Percentiles rank a stretch among this genome's conserved stretches.
Conservation (phyloP, 129 eudicot genomes). For the Tagetes patula region DNA sequence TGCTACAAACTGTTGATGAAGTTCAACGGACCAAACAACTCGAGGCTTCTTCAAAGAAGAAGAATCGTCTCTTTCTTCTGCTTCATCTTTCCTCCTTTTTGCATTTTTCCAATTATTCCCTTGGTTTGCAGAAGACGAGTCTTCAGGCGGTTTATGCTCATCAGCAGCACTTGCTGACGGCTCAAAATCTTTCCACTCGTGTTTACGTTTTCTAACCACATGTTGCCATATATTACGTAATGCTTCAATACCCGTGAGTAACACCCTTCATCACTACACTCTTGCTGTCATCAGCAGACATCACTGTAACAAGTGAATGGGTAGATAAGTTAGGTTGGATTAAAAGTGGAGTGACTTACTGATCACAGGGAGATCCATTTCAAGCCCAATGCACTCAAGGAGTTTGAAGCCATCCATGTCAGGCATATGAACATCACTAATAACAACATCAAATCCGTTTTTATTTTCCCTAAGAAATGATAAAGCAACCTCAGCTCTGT, state of each 20-base stretch:
- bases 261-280: slow-evolving; percentile 70
- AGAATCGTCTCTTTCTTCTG: slow-evolving; percentile 50
- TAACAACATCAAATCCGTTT: slow-evolving; percentile 58
- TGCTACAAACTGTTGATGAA: slow-evolving; percentile 69
- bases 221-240: slow-evolving; percentile 73
- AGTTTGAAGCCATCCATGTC: slow-evolving; percentile 78
- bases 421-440: slow-evolving; percentile 75
- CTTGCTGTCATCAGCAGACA: slow-evolving; percentile 63
- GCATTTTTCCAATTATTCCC: slow-evolving; percentile 48
- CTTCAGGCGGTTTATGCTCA: slow-evolving; percentile 40
- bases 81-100: slow-evolving; percentile 59
- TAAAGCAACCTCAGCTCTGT: slow-evolving; percentile 54
- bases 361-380: slow-evolving; percentile 71
- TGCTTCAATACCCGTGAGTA: slow-evolving; percentile 61
- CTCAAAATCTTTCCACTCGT: slow-evolving; percentile 75
- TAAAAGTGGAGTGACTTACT: slow-evolving; percentile 40
- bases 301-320: slow-evolving; percentile 38
- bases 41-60: slow-evolving; percentile 64
- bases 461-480: slow-evolving; percentile 49
- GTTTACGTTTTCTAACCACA: slow-evolving; percentile 49
- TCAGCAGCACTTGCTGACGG: slow-evolving; percentile 68
- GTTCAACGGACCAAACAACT: slow-evolving; percentile 68
- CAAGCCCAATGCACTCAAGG: slow-evolving; percentile 68
- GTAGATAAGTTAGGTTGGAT: neutral
- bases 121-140: slow-evolving; percentile 37